phyloP scores from a whole-genome alignment of 371 early-diverging fungal species.

The Mucor irregularis region DNA sequence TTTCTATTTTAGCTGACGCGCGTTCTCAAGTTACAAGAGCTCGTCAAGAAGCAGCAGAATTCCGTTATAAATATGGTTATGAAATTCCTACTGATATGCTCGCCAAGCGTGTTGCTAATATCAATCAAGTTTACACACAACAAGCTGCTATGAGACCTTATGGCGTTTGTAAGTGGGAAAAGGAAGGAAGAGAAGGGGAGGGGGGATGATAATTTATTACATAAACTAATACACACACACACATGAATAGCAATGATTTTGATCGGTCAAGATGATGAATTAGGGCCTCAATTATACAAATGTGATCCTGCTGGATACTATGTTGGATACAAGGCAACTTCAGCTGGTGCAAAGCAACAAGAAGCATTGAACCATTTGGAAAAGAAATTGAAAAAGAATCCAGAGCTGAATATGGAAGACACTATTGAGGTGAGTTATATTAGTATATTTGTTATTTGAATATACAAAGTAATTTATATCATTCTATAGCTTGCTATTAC shows the following conservation, averaged over 20 bases:
- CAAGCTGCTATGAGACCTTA: slow-evolving; percentile 98
- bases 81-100: slow-evolving; percentile 96
- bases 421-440: slow-evolving; percentile 89
- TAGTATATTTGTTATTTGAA: no score
- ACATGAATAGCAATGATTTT: slow-evolving; percentile 85
- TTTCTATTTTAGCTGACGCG: slow-evolving; percentile 80
- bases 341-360: slow-evolving; percentile 98
- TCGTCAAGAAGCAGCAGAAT: slow-evolving; percentile 96
- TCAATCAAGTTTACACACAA: slow-evolving; percentile 98
- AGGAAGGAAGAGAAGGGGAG: background rate
- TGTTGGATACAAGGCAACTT: slow-evolving; percentile 95
- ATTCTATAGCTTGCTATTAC: slow-evolving; percentile 83
- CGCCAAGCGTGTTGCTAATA: slow-evolving; percentile 95
- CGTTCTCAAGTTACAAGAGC: slow-evolving; percentile 91
- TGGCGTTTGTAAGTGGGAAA: slow-evolving; percentile 95
- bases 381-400: slow-evolving; percentile 94
- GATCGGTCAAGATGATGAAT: slow-evolving; percentile 94
- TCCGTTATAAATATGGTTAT: slow-evolving; percentile 97
- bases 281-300: slow-evolving; percentile 95
- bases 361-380: slow-evolving; percentile 95
- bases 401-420: slow-evolving; percentile 78
- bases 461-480: background rate
- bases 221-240: background rate
- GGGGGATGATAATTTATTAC: background rate
- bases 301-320: slow-evolving; percentile 98